Base-by-base conservation (phyloP, 2,329 filamentous ascomycete species). In the Stagonosporopsis tanaceti region DNA sequence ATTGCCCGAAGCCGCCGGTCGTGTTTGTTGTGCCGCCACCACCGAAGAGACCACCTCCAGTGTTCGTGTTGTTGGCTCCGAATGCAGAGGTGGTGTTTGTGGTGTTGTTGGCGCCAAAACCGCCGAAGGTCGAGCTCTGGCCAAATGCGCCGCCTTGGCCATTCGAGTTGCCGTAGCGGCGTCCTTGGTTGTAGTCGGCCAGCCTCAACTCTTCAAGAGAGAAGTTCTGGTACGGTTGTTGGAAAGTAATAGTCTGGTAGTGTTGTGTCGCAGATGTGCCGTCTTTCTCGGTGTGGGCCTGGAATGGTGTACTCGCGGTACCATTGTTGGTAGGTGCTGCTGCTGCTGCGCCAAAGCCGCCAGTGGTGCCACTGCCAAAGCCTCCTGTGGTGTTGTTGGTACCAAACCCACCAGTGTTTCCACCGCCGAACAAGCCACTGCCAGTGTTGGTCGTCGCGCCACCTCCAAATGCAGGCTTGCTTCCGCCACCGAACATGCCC, bases 151-250 rank as follows among this genome's bases (percentile, higher is more conserved):
- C 93, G 44, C 87, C 81, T 64, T 93, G 90, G 28, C 92, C 92
- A 60, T 89, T 92, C 39, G 85, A 84, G 76, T 94, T 96, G 32
- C 93, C 95, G 73, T 86, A 92, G 51, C 89, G 89, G 57, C 93
- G 88, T 47, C 93, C 93, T 76, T 93, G 90, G 57, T 89, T 86
- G 75, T 99, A 99, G 77, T 99, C 95, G 42, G 87, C 92, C 60
- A 96, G 55, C 55, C 81, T 77, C 65, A 83, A 59, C 64, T 83
- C 81, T 62, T 90, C 95, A n/a, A 91, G 86, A 9, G 94, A 97
- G 81, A 90, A 98, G 74, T 95, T 96, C 76, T 88, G 89, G 80
- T 94, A 96, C 1, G 89, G 85, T 24, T 89, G 87, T 78, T 90
- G 89, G 75, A 94, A 93, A 22, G 89, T 80, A 54, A 96, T 87